Conservation (phyloP, 2,329 filamentous ascomycete genomes). For the Epichloe glyceriae region DNA sequence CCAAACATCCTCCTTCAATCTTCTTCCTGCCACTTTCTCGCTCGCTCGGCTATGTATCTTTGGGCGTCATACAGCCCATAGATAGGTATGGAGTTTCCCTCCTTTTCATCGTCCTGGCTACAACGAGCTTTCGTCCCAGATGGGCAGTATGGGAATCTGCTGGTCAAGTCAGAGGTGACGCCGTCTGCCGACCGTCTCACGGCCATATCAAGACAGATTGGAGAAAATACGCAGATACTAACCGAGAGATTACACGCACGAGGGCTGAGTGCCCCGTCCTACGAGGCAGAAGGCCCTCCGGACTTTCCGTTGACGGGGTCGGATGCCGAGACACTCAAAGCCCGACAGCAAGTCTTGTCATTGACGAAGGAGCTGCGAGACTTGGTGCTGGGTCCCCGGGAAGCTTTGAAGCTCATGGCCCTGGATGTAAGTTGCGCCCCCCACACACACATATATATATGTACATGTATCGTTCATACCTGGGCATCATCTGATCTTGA, state of each 20-base stretch:
- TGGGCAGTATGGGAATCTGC: constrained; percentile 1
- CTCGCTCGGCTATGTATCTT: not conserved
- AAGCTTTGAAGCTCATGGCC: constrained; percentile 13
- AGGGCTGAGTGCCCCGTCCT: constrained; percentile 11
- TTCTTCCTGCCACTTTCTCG: not conserved
- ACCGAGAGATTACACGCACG: constrained; percentile 8
- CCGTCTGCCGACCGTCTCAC: constrained; percentile 9
- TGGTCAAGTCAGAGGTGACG: not conserved
- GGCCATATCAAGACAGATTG: constrained; percentile 8
- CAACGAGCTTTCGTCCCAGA: not conserved
- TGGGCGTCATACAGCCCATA: not conserved
- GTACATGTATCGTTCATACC: too few species aligned
- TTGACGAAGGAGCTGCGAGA: constrained; percentile 12
- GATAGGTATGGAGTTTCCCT: too few species aligned
- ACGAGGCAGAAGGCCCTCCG: constrained; percentile 8
- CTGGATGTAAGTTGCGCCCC: constrained; percentile 14
- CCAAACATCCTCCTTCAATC: not conserved
- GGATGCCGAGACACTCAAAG: constrained; percentile 5
- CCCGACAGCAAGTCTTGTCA: constrained; percentile 11
- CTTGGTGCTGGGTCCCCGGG: constrained; percentile 10
- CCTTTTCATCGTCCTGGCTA: too few species aligned
- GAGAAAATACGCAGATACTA: constrained; percentile 10
- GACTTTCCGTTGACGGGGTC: constrained; percentile 9
- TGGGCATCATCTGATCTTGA: not conserved
- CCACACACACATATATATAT: too few species aligned